These are phyloP conservation scores for Kwoniella europaea DNA, from an alignment of 768 basidiomycete genomes.

Conservation along the genomic window DNA sequence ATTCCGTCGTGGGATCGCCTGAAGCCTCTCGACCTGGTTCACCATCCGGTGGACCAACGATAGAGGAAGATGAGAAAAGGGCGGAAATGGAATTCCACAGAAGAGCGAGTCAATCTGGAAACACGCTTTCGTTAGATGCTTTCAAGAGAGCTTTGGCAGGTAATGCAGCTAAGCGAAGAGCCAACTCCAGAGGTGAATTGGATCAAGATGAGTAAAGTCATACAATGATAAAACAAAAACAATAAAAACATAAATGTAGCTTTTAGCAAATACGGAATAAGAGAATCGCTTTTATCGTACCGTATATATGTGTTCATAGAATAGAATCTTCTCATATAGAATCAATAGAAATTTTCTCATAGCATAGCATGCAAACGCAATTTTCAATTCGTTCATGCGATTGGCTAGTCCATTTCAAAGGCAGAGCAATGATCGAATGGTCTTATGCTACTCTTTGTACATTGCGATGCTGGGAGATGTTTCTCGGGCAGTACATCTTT, in stretches of 20 bases:
- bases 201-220: constrained; percentile 18
- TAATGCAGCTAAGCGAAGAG: constrained; percentile 46
- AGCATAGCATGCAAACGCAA: constrained; percentile 12
- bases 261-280: not conserved
- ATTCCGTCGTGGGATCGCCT: constrained; percentile 55
- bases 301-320: constrained; percentile 6
- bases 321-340: constrained; percentile 1
- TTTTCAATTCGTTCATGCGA: too few species aligned
- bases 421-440: too few species aligned
- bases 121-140: constrained; percentile 49
- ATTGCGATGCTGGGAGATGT: too few species aligned
- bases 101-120: constrained; percentile 18
- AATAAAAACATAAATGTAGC: not conserved
- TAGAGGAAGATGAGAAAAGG: constrained; percentile 29
- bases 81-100: constrained; percentile 23
- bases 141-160: constrained; percentile 56
- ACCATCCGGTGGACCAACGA: constrained; percentile 6
- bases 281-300: not conserved
- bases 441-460: too few species aligned
- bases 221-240: not conserved
- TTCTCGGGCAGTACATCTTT: too few species aligned
- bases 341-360: constrained; percentile 2
- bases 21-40: constrained; percentile 43
- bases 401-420: too few species aligned
- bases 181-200: constrained; percentile 30